Percentiles rank a stretch among this genome's conserved stretches.
phyloP scores from a whole-genome alignment of 2,329 filamentous ascomycete species.

The Colletotrichum sp. region DNA sequence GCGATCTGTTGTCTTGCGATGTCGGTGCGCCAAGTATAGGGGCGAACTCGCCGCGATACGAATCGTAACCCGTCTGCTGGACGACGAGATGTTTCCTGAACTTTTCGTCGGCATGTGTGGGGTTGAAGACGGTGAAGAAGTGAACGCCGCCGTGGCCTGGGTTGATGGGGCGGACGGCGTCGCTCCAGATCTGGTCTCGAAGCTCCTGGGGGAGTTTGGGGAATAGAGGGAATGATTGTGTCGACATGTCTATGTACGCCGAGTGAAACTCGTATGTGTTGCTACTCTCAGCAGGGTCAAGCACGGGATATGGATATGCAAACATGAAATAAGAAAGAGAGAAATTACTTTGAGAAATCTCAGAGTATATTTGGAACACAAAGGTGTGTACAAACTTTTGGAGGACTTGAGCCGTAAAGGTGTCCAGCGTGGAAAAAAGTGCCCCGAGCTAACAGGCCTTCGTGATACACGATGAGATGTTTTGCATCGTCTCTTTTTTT shows the following conservation, averaged over 20 bases:
- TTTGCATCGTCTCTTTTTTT: background rate
- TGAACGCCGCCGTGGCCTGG: fast-evolving
- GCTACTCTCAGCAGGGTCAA: fast-evolving
- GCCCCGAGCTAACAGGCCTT: background rate
- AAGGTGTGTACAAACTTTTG: background rate
- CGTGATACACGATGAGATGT: background rate
- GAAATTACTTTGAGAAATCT: background rate
- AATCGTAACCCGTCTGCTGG: fast-evolving
- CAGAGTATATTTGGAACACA: too few relatives aligned
- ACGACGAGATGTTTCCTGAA: fast-evolving
- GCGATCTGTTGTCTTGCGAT: fast-evolving
- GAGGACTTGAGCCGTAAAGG: background rate
- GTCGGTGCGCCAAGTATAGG: background rate
- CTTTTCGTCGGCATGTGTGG: fast-evolving
- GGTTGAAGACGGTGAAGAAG: background rate
- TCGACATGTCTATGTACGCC: background rate
- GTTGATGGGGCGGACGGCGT: background rate
- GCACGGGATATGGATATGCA: too few relatives aligned
- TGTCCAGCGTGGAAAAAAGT: background rate
- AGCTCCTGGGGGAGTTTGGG: background rate
- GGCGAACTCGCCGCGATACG: background rate
- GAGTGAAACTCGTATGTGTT: background rate
- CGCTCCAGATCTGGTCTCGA: background rate
- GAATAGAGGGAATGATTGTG: background rate
- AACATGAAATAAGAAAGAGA: background rate